Evolutionary conservation across 2,329 filamentous ascomycete species (phyloP), one percentile per base, ranked within the genome.

Genomic region (Helotiales sp.): DNA sequence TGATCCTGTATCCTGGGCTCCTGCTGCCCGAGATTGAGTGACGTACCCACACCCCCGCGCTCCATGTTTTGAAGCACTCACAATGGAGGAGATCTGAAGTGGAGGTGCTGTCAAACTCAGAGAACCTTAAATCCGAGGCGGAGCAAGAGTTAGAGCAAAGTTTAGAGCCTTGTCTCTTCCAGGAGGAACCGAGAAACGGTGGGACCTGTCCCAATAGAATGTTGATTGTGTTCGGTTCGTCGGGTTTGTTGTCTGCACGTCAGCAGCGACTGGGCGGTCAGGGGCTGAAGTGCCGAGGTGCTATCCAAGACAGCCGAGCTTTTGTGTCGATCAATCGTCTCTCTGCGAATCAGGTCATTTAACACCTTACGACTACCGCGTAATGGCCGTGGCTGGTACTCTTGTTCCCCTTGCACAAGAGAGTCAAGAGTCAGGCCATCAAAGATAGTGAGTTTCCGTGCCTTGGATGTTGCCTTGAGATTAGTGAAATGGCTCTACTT

Each of bases 311-410:
- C 49, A 26, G 49, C 49, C 49, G 49, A 54, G 49, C 49, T 22
- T 20, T 22, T 54, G 24, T 32, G 28, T 26, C 49, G 28, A 32
- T 28, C 49, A 28, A n/a, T 54, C 24, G 17, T 22, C 15, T 5
- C 49, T 32, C 49, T 20, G 17, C 49, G 49, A 54, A 54, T 54
- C 17, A 32, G 10, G 28, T 28, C 49, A 54, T 6, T 22, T 17
- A 22, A 54, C 15, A 6, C 5, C 5, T 28, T 6, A 15, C 28
- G 28, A 28, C 24, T 32, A 54, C 49, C 28, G 49, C 49, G 49
- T 54, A 54, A 54, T 54, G 24, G 49, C 24, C 28, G 49, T 54
- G 49, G 49, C 49, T 54, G 49, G 49, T 54, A 54, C 28, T 54
- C 49, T 54, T 54, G 11, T 28, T 32, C 28, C 15, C 22, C 11